Conservation (phyloP, 371 early-diverging fungal genomes). For the Basidiobolus meristosporus region DNA sequence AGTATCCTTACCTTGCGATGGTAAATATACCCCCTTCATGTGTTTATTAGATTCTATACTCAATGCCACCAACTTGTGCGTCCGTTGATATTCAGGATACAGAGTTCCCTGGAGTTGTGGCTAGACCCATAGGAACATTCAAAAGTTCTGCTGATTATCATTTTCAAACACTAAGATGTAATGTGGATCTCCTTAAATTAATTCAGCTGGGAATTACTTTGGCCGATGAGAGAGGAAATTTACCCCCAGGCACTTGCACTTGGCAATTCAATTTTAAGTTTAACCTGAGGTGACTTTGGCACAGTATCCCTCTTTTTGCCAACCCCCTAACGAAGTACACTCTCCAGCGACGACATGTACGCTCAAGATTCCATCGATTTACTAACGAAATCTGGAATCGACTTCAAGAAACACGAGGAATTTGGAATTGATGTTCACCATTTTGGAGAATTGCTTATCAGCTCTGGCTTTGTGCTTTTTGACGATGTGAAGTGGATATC, state of each 20-base stretch:
- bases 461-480: constrained; percentile 89
- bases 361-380: constrained; percentile 98
- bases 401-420: constrained; percentile 93
- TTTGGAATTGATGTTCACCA: constrained; percentile 94
- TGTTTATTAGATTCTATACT: neutral
- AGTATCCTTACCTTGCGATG: constrained; percentile 96
- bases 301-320: neutral
- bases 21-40: constrained; percentile 17
- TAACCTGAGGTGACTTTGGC: constrained; percentile 42
- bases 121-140: constrained; percentile 95
- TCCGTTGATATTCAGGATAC: constrained; percentile 82
- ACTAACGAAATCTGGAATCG: constrained; percentile 91
- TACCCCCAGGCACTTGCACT: constrained; percentile 79
- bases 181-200: constrained; percentile 95
- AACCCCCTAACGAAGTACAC: neutral
- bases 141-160: constrained; percentile 88
- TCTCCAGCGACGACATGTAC: constrained; percentile 86
- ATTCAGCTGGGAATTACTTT: constrained; percentile 98
- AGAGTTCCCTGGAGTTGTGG: constrained; percentile 99
- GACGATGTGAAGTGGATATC: constrained; percentile 95
- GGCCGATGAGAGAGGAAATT: constrained; percentile 81
- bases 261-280: constrained; percentile 99
- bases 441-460: constrained; percentile 95
- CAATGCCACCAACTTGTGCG: neutral
- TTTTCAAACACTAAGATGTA: constrained; percentile 96